A percentile compares a stretch with the other conserved stretches of the same genome.
phyloP scores from a whole-genome alignment of 169 alveolate species.

The Plasmodium vivax region DNA sequence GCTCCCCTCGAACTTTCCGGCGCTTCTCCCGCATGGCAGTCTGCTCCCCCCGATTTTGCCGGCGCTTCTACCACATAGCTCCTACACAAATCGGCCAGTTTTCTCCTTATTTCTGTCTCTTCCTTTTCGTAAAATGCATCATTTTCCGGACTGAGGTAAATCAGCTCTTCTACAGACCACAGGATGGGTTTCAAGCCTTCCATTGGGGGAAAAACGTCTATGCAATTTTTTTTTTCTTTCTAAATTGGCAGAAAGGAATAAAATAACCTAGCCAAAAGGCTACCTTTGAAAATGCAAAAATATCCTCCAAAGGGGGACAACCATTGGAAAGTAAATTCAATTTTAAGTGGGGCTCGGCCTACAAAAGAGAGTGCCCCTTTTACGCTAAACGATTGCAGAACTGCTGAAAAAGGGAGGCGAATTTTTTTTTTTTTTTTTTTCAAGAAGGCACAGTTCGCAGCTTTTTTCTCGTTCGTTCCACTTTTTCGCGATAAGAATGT shows the following conservation, averaged over 20 bases:
- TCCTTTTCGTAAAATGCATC: slow-evolving; percentile 28
- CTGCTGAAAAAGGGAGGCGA: neutral
- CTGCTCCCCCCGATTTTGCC: neutral
- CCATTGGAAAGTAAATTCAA: neutral
- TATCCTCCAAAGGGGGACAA: neutral
- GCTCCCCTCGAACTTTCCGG: neutral
- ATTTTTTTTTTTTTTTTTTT: neutral
- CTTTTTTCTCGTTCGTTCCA: neutral
- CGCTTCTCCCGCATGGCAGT: neutral
- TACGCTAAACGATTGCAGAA: neutral
- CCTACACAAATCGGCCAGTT: neutral
- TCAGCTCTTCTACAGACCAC: slow-evolving; percentile 70
- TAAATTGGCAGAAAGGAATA: neutral
- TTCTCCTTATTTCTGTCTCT: neutral
- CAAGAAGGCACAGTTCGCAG: neutral
- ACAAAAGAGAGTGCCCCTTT: neutral
- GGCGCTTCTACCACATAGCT: neutral
- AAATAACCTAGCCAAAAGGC: neutral
- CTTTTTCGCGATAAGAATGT: neutral
- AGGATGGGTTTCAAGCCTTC: slow-evolving; percentile 20
- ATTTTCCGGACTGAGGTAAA: slow-evolving; percentile 31
- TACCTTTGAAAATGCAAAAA: neutral
- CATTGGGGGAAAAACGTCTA: slow-evolving; percentile 3
- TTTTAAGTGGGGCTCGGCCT: neutral
- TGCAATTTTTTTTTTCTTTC: neutral